These are phyloP conservation scores for Chloranthus sessilifolius DNA, from an alignment of 164 flowering plant species.

Conservation along the genomic window DNA sequence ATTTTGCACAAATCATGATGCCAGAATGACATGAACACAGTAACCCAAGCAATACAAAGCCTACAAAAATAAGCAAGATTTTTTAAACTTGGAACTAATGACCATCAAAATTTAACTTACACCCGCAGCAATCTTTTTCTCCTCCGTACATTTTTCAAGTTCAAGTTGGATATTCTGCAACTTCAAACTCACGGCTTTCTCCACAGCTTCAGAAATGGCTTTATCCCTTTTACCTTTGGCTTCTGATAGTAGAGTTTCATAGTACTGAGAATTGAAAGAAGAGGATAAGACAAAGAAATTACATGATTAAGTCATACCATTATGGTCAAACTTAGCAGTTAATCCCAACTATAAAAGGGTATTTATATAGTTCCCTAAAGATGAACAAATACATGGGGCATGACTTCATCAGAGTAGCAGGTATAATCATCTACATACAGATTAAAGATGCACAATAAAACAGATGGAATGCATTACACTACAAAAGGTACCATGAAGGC, in stretches of 20 bases:
- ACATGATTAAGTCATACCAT: neutral
- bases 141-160: conserved; percentile 49
- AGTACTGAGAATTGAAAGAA: conserved; percentile 43
- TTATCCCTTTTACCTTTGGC: conserved; percentile 53
- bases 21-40: too few species aligned
- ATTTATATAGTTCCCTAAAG: neutral
- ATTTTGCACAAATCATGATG: neutral
- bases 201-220: conserved; percentile 50
- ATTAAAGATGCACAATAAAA: neutral
- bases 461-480: neutral
- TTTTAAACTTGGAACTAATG: neutral
- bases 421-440: too few species aligned
- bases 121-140: conserved; percentile 46
- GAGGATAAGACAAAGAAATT: too few species aligned
- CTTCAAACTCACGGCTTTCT: conserved; percentile 47
- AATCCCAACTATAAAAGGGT: too few species aligned
- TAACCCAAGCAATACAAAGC: neutral
- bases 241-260: conserved; percentile 68
- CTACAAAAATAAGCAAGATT: neutral
- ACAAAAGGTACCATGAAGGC: neutral
- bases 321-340: neutral
- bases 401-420: too few species aligned
- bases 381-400: too few species aligned
- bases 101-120: too few species aligned
- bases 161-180: conserved; percentile 52